Base-by-base conservation (phyloP, 2,329 filamentous ascomycete species). In the Alternaria arbusti region DNA sequence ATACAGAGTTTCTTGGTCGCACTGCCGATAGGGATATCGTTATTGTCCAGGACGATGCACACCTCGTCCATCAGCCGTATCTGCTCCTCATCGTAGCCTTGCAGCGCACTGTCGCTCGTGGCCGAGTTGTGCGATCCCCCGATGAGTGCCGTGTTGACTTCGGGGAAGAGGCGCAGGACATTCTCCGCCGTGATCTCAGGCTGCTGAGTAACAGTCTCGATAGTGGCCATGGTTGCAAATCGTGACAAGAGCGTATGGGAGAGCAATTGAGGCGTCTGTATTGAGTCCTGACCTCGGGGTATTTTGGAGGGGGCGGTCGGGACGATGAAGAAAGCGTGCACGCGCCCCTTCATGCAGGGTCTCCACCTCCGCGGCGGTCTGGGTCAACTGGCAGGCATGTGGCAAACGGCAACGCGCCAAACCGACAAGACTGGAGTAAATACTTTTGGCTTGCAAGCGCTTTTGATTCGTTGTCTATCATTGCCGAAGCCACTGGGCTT, bases 31-130 rank as follows among this genome's bases (percentile, higher is more conserved):
- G 95, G 94, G 74, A 89, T 85, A 80, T 98, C 96, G 75, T 98
- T 88, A 74, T 97, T 90, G 81, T 98, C 95, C 50, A 96, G 85
- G 17, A 99, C 96, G 79, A 99, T 98, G 86, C 96, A 99, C 54
- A 97, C 91, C 84, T 98, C 96, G 76, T 99, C 95, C 96, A 99
- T 99, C 75, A 99, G 84, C 54, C 95, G 90, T 75, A 97, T 97
- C 84, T 99, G 96, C 85, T 98, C 95, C 80, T 92, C 95, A 84
- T 98, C 94, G 84, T 98, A 96, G 55, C 95, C 96, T 60, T 91
- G 91, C 47, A 98, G 87, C 62, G 93, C 93, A 67, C 83, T 83
- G 73, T 90, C 90, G 76, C 77, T 73, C n/a, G 79, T 77, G 61
- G 78, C 78, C 50, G 85, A 88, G 64, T 89, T 74, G 89, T 81